phyloP scores from a whole-genome alignment of 2,329 filamentous ascomycete species.

The Neoascochyta sp. region DNA sequence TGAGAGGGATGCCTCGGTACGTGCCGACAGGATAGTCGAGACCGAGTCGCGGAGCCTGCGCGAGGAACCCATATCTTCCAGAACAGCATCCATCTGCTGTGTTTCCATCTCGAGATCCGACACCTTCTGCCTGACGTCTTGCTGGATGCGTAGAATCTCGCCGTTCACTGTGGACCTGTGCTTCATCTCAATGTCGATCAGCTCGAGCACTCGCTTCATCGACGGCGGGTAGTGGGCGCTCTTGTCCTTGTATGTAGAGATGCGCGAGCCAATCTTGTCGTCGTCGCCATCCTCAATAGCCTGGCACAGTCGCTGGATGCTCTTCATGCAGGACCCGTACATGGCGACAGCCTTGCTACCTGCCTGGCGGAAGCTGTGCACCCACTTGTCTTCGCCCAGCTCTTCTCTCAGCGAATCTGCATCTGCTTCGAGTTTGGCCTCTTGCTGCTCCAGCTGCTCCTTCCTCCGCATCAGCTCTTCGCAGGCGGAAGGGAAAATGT shows the following conservation, averaged over 20 bases:
- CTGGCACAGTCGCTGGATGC: constrained; percentile 76
- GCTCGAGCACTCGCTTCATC: constrained; percentile 83
- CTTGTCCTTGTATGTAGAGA: constrained; percentile 92
- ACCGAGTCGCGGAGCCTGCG: constrained; percentile 87
- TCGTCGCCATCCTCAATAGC: constrained; percentile 72
- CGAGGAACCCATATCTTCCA: constrained; percentile 66
- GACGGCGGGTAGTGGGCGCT: constrained; percentile 91
- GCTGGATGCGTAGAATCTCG: constrained; percentile 81
- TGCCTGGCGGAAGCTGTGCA: constrained; percentile 90
- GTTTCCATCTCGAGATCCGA: constrained; percentile 72
- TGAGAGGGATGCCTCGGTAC: constrained; percentile 67
- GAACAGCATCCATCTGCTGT: constrained; percentile 66
- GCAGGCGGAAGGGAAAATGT: constrained; percentile 83
- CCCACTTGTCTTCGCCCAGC: constrained; percentile 91
- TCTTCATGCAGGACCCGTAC: constrained; percentile 91
- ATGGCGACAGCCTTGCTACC: constrained; percentile 91
- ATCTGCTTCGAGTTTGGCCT: constrained; percentile 83
- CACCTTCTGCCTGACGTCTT: constrained; percentile 82
- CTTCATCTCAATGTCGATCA: constrained; percentile 93
- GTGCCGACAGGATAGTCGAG: constrained; percentile 74
- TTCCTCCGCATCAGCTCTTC: constrained; percentile 78
- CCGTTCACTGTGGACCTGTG: constrained; percentile 96
- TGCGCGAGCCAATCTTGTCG: constrained; percentile 58
- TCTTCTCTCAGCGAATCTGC: constrained; percentile 86
- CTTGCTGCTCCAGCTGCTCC: constrained; percentile 72